A percentile compares a stretch with the other conserved stretches of the same genome.
These are phyloP conservation scores for Euptelea pleiosperma DNA, from an alignment of 164 flowering plant species.

Conservation along the genomic window DNA sequence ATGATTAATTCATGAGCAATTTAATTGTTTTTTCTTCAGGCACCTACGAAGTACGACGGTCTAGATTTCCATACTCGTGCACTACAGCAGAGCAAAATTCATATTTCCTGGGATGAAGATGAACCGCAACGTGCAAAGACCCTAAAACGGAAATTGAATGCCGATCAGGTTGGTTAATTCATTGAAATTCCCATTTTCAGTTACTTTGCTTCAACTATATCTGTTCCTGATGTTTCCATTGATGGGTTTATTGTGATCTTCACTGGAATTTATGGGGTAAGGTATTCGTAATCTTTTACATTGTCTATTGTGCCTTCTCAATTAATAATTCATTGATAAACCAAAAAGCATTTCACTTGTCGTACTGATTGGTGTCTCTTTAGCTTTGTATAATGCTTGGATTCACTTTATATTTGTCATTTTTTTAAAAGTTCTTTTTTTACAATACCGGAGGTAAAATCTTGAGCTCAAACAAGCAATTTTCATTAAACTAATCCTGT, in stretches of 20 bases:
- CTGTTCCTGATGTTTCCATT: not conserved
- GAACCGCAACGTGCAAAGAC: conserved; percentile 75
- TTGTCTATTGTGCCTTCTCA: too few species aligned
- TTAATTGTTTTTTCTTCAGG: conserved; percentile 36
- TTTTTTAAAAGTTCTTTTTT: too few species aligned
- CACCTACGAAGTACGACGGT: conserved; percentile 64
- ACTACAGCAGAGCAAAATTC: conserved; percentile 67
- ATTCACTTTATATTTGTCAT: too few species aligned
- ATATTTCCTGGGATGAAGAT: conserved; percentile 91
- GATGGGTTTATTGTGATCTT: not conserved
- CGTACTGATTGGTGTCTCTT: too few species aligned
- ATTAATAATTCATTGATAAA: too few species aligned
- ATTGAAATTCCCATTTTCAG: not conserved
- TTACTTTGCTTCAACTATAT: not conserved
- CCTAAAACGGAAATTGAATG: conserved; percentile 61
- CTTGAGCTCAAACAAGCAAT: too few species aligned
- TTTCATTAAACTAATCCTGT: too few species aligned
- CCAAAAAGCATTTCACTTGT: too few species aligned
- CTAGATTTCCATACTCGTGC: conserved; percentile 70
- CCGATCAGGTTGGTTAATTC: conserved; percentile 55
- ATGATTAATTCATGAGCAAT: too few species aligned
- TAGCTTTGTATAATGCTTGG: too few species aligned
- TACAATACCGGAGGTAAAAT: too few species aligned
- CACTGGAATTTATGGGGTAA: not conserved
- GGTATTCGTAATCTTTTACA: too few species aligned